Evolutionary conservation across 2,329 filamentous ascomycete genomes (phyloP).

Genomic region (Pseudocercospora musae): DNA sequence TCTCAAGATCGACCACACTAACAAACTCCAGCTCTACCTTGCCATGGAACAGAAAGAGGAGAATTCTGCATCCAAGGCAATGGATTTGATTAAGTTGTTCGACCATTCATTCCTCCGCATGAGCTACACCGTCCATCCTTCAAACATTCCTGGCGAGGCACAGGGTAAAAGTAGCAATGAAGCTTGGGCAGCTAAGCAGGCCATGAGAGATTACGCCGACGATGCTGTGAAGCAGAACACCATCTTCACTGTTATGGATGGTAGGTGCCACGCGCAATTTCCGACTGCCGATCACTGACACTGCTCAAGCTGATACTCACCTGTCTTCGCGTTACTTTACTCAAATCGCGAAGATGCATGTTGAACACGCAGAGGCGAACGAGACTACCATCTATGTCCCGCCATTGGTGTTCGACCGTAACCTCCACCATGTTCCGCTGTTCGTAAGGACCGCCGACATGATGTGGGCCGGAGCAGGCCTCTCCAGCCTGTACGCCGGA

Average conservation of each 20-base stretch:
- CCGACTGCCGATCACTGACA: slow-evolving; percentile 12
- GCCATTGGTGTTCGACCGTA: slow-evolving; percentile 72
- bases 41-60: slow-evolving; percentile 70
- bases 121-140: slow-evolving; percentile 65
- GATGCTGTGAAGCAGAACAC: slow-evolving; percentile 54
- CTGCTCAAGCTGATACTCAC: slow-evolving; percentile 62
- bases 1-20: slow-evolving; percentile 6
- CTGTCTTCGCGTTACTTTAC: slow-evolving; percentile 66
- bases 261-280: slow-evolving; percentile 45
- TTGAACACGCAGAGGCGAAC: slow-evolving; percentile 57
- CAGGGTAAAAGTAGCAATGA: slow-evolving; percentile 74
- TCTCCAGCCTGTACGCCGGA: slow-evolving; percentile 64
- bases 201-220: slow-evolving; percentile 59
- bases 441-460: slow-evolving; percentile 70
- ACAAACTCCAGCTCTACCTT: slow-evolving; percentile 58
- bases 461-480: slow-evolving; percentile 67
- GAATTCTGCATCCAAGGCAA: slow-evolving; percentile 60
- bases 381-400: slow-evolving; percentile 64
- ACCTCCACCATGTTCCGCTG: slow-evolving; percentile 64
- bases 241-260: slow-evolving; percentile 69
- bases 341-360: slow-evolving; percentile 62
- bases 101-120: slow-evolving; percentile 64
- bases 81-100: slow-evolving; percentile 60
- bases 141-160: slow-evolving; percentile 63
- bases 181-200: slow-evolving; percentile 65